Evolutionary conservation across 805 yeast genomes (phyloP).

Genomic region (Clavispora vitiphila): DNA sequence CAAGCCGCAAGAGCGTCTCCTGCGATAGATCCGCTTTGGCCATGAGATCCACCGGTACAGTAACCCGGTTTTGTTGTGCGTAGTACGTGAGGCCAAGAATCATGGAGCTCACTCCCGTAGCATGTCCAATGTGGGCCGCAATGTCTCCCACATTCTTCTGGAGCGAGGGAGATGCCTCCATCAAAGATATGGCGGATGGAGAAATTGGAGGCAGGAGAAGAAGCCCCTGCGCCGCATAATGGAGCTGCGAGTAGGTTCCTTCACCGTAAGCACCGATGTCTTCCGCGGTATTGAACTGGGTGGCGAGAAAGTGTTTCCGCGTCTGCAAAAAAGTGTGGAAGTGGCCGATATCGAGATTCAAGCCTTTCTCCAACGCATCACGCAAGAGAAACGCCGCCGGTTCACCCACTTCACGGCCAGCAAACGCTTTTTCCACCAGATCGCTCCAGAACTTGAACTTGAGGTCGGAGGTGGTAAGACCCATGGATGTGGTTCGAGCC

Average conservation of each 20-base stretch:
- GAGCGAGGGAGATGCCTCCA: conserved; percentile 41
- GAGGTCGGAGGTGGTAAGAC: conserved; percentile 41
- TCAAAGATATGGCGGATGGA: conserved; percentile 47
- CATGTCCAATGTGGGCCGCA: conserved; percentile 80
- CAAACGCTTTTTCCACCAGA: conserved; percentile 43
- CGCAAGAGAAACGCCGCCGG: conserved; percentile 61
- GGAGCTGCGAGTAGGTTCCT: conserved; percentile 70
- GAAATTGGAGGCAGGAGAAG: conserved; percentile 53
- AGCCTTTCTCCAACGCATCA: conserved; percentile 44
- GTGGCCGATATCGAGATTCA: conserved; percentile 48
- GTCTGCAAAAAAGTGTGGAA: conserved; percentile 59
- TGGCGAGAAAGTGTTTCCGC: conserved; percentile 48
- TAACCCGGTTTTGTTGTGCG: conserved; percentile 48
- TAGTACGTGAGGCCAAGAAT: conserved; percentile 57
- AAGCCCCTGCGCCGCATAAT: conserved; percentile 59
- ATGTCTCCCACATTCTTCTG: conserved; percentile 49
- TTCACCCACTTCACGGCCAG: conserved; percentile 44
- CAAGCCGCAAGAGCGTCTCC: conserved; percentile 50
- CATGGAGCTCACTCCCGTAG: conserved; percentile 63
- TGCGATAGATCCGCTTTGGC: conserved; percentile 52
- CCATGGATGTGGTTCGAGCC: conserved; percentile 28
- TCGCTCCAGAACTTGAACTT: conserved; percentile 77
- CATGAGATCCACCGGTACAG: conserved; percentile 61
- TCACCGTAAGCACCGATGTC: conserved; percentile 74
- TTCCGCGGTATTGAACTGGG: conserved; percentile 44